phyloP scores from a whole-genome alignment of 2,329 filamentous ascomycete genomes.

The Fusarium albidum region DNA sequence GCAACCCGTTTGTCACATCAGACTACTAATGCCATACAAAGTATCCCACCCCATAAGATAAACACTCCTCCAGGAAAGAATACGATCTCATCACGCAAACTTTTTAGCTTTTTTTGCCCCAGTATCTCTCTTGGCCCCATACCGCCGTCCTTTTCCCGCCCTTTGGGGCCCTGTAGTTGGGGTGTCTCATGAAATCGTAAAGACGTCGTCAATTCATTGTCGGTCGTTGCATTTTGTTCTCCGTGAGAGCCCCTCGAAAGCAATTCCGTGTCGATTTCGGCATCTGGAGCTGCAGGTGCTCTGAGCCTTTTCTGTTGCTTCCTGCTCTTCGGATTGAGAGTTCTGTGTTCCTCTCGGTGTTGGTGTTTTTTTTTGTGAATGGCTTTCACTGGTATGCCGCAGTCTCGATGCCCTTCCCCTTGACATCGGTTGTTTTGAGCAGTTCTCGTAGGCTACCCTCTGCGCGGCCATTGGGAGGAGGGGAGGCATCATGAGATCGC shows the following conservation, averaged over 20 bases:
- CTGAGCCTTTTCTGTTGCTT: background rate
- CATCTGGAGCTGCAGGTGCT: background rate
- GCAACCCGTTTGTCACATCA: too few species aligned
- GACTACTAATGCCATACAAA: too few species aligned
- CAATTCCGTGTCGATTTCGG: background rate
- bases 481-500: conserved; percentile 40
- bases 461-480: conserved; percentile 54
- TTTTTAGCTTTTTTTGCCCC: conserved; percentile 18
- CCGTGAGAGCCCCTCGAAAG: background rate
- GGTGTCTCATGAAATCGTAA: conserved; percentile 36
- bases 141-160: conserved; percentile 1
- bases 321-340: conserved; percentile 26
- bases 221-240: conserved; percentile 22
- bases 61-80: too few species aligned
- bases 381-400: conserved; percentile 11
- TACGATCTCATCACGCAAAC: conserved; percentile 17
- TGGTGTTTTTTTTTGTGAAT: background rate
- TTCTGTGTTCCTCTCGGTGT: conserved; percentile 39
- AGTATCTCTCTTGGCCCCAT: conserved; percentile 9
- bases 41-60: too few species aligned
- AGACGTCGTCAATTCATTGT: conserved; percentile 32
- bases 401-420: conserved; percentile 46
- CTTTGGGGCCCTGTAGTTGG: conserved; percentile 7
- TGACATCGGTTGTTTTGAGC: conserved; percentile 50
- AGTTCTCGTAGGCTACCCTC: conserved; percentile 65